Evolutionary conservation across 768 basidiomycete species (phyloP).

Genomic region (Lactifluus hygrophoroides): DNA sequence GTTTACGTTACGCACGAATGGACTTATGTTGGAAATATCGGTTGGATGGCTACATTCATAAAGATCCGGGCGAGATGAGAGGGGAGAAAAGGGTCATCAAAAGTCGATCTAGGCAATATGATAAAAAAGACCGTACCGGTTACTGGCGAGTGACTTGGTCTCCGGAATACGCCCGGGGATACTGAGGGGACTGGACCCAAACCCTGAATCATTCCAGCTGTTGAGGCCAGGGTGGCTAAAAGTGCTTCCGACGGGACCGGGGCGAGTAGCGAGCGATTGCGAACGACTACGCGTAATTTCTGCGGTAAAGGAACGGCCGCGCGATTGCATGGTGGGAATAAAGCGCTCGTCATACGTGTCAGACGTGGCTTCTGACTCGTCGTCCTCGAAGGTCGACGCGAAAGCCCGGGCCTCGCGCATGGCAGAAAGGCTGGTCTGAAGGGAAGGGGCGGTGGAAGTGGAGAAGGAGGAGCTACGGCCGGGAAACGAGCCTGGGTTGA

Average conservation of each 20-base stretch:
- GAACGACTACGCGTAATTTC: conserved; percentile 68
- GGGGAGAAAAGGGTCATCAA: conserved; percentile 43
- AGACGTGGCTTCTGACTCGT: conserved; percentile 57
- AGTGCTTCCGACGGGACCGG: conserved; percentile 45
- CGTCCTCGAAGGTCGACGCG: conserved; percentile 74
- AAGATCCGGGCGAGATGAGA: conserved; percentile 34
- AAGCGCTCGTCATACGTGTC: conserved; percentile 44
- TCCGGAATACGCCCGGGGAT: conserved; percentile 53
- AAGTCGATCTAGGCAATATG: conserved; percentile 47
- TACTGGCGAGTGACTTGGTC: conserved; percentile 50
- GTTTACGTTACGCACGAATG: conserved; percentile 77
- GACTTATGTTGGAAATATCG: conserved; percentile 72
- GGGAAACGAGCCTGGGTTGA: conserved; percentile 44
- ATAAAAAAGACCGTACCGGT: conserved; percentile 59
- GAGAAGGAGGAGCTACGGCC: conserved; percentile 66
- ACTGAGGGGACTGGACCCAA: conserved; percentile 46
- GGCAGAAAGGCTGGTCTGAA: conserved; percentile 50
- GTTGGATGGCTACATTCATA: conserved; percentile 31
- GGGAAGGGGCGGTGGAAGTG: conserved; percentile 34
- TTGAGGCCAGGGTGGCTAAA: conserved; percentile 32
- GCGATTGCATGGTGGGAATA: conserved; percentile 33
- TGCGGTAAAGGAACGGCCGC: conserved; percentile 52
- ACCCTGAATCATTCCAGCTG: conserved; percentile 52
- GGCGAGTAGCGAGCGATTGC: conserved; percentile 61
- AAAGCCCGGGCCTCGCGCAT: conserved; percentile 60